A percentile compares a stretch with the other conserved stretches of the same genome.
Conservation (phyloP, 2,329 filamentous ascomycete genomes). For the Pestalotiopsis sp. region DNA sequence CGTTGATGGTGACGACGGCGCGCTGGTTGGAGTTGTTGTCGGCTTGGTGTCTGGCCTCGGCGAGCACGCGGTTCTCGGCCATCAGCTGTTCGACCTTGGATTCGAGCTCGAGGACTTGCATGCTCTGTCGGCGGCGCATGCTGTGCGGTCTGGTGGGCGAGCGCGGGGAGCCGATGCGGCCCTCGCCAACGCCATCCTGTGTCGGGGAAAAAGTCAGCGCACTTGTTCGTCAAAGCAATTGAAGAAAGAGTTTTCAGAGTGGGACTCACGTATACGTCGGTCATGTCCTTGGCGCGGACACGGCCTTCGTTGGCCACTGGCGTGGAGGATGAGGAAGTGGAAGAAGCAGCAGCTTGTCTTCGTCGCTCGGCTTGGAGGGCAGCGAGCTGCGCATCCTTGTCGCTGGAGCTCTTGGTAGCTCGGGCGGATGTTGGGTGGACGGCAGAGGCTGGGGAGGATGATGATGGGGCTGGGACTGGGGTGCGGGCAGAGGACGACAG, state of each 20-base stretch:
- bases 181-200: constrained; percentile 93
- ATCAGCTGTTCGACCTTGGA: constrained; percentile 80
- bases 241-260: neutral
- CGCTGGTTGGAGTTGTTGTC: constrained; percentile 69
- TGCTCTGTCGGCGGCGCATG: constrained; percentile 95
- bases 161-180: constrained; percentile 80
- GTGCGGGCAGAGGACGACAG: neutral
- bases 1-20: constrained; percentile 71
- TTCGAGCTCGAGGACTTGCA: constrained; percentile 95
- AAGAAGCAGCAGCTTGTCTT: constrained; percentile 10
- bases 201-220: constrained; percentile 19
- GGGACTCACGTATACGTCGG: constrained; percentile 87
- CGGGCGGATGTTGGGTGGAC: neutral
- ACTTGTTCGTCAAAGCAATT: neutral
- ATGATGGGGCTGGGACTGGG: neutral
- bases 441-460: neutral
- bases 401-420: neutral
- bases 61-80: constrained; percentile 80
- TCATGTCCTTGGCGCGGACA: constrained; percentile 81
- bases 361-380: neutral
- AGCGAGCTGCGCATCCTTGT: neutral
- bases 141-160: constrained; percentile 94
- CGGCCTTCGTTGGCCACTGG: constrained; percentile 87
- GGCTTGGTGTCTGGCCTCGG: constrained; percentile 70
- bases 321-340: constrained; percentile 46